Evolutionary conservation across 306 rosid genomes (phyloP), one percentile per base, ranked within the genome.

Genomic region (Prunus dulcis): DNA sequence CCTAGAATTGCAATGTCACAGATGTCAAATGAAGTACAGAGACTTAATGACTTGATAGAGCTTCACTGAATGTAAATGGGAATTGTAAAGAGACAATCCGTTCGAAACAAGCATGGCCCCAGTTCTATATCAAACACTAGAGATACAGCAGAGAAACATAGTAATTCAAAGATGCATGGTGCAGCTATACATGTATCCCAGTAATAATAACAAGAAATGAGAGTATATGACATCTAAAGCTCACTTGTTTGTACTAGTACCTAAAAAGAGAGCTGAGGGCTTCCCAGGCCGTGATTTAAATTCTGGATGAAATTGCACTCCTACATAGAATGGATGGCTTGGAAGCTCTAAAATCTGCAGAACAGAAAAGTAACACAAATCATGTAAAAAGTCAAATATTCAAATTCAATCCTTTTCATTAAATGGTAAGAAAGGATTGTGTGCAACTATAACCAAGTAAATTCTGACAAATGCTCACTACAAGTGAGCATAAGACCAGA

Each of bases 261-360:
- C 99, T 83, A 89, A 81, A 87, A 96, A 92, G 53, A 91, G 86
- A 57, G 97, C 88, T 63, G 99, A 92, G 51, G 99, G 97, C 82
- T 89, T 92, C 67, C 79, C 87, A 2, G 98, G 99, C 73, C 98
- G 92, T 22, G 99, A 96, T 87, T 96, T 96, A 80, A 96, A 96
- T 85, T 96, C 99, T 34, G 98, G 99, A 83, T 96, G 98, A 81
- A 96, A 96, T 81, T 96, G 99, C 80, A 88, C 97, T 43, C 99
- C 97, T 34, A 96, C 90, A 55, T 86, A 96, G 87, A 84, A 96
- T 67, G 97, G 93, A 88, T 96, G 99, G 74, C 83, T 81, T 77
- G 97, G 96, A 82, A 91, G 88, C 88, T 96, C 99, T 50, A 92
- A 82, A 83, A 96, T 89, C 99, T 96, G 97, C 82, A 75, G 18